Percentiles rank a stretch among this genome's conserved stretches.
Evolutionary conservation across 257 asterid species (phyloP).

Genomic region (Osmanthus fragrans): DNA sequence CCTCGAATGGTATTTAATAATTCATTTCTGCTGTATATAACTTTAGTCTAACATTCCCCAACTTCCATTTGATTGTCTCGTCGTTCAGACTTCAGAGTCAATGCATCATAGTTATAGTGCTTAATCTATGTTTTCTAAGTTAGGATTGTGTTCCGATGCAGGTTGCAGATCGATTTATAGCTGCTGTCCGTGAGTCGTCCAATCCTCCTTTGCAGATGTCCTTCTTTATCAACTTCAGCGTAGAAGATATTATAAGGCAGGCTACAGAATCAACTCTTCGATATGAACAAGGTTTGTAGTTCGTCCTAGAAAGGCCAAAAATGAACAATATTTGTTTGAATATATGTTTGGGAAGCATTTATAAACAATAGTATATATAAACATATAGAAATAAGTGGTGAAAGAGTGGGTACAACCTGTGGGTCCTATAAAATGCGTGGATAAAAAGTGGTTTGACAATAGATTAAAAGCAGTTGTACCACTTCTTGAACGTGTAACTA

Average conservation of each 20-base stretch:
- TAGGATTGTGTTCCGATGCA: slow-evolving; percentile 17
- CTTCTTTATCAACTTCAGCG: slow-evolving; percentile 56
- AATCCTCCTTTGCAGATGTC: slow-evolving; percentile 56
- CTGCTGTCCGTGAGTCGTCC: slow-evolving; percentile 53
- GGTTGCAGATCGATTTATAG: slow-evolving; percentile 66
- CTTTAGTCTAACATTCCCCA: not conserved
- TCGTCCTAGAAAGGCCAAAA: not conserved
- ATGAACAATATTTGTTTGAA: not conserved
- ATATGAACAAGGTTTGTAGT: slow-evolving; percentile 49
- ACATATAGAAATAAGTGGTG: too few species aligned
- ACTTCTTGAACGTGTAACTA: not conserved
- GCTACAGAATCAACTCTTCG: slow-evolving; percentile 75
- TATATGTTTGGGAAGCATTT: too few species aligned
- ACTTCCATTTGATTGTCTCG: not conserved
- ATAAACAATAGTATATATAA: too few species aligned
- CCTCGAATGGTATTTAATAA: slow-evolving; percentile 53
- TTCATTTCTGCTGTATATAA: not conserved
- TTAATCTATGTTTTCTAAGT: not conserved
- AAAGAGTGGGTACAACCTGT: too few species aligned
- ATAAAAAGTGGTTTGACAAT: not conserved
- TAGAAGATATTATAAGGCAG: slow-evolving; percentile 63
- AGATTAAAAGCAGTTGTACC: not conserved
- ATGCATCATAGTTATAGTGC: not conserved
- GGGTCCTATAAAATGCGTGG: too few species aligned
- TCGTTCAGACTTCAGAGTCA: not conserved